Percentiles rank a stretch among this genome's conserved stretches.
Conservation (phyloP, 2,329 filamentous ascomycete species). For the Penicillium psychrosexuale region DNA sequence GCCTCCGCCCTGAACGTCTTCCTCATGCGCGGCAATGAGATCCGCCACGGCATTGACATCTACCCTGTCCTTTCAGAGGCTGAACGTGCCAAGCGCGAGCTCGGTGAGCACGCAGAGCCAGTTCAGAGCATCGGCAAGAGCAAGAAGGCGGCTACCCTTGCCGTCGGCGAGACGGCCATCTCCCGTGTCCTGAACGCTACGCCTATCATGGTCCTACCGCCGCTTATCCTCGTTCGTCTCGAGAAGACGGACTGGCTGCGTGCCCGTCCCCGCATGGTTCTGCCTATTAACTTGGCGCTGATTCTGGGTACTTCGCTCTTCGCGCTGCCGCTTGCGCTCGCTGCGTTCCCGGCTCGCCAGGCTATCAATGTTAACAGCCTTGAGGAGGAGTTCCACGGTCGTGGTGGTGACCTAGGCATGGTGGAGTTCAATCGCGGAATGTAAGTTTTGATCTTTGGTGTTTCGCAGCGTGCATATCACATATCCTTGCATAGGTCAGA, state of each 20-base stretch:
- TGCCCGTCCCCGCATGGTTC: constrained; percentile 69
- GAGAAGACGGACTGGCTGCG: constrained; percentile 82
- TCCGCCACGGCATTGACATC: constrained; percentile 86
- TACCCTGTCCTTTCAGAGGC: constrained; percentile 73
- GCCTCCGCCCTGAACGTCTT: constrained; percentile 93
- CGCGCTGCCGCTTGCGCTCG: constrained; percentile 83
- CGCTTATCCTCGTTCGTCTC: constrained; percentile 76
- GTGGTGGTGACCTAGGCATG: constrained; percentile 72
- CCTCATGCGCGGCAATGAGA: constrained; percentile 96
- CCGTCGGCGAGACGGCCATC: constrained; percentile 88
- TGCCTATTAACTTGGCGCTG: constrained; percentile 80
- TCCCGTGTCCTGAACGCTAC: constrained; percentile 90
- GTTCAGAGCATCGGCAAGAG: constrained; percentile 77
- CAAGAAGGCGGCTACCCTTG: constrained; percentile 80
- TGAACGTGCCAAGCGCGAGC: constrained; percentile 63
- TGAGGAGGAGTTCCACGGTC: constrained; percentile 81
- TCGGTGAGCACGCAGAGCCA: constrained; percentile 54
- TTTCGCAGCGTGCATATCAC: constrained; percentile 9
- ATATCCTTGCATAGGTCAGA: constrained; percentile 2
- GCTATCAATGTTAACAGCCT: constrained; percentile 70
- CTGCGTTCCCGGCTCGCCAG: constrained; percentile 89
- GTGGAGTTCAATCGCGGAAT: constrained; percentile 98
- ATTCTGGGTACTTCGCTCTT: constrained; percentile 85
- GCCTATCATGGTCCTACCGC: constrained; percentile 95
- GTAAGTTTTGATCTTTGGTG: constrained; percentile 42